A percentile compares a stretch with the other conserved stretches of the same genome.
Conservation (phyloP, 768 basidiomycete species). For the Lactarius sp. region DNA sequence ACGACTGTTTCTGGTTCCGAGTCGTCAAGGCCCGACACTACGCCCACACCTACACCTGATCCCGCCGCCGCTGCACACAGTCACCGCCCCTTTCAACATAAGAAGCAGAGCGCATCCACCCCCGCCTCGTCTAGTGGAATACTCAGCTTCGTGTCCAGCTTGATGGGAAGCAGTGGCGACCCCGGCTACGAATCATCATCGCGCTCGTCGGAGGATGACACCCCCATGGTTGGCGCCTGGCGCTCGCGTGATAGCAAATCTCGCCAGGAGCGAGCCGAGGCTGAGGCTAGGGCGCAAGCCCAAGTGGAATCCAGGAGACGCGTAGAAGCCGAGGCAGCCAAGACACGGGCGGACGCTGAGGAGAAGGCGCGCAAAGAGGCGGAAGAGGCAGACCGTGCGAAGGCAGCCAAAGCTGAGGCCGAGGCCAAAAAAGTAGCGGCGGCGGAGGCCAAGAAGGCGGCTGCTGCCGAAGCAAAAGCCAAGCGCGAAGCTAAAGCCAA, state of each 20-base stretch:
- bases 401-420: not conserved
- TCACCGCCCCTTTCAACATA: not conserved
- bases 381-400: not conserved
- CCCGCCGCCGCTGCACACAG: not conserved
- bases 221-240: conserved; percentile 18
- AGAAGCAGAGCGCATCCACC: conserved; percentile 16
- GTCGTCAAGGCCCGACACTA: conserved; percentile 1
- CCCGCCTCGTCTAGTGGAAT: not conserved
- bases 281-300: conserved; percentile 8
- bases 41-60: not conserved
- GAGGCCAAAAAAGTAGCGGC: not conserved
- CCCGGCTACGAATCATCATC: conserved; percentile 22
- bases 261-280: conserved; percentile 17
- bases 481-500: not conserved
- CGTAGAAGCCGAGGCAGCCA: conserved; percentile 12
- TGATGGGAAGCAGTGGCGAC: conserved; percentile 3
- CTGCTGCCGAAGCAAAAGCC: not conserved
- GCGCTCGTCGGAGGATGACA: conserved; percentile 19
- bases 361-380: conserved; percentile 9
- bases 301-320: conserved; percentile 8
- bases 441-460: not conserved
- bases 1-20: not conserved
- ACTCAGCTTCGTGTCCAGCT: conserved; percentile 7
- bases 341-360: conserved; percentile 4
- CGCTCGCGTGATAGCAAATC: conserved; percentile 7